Base-by-base conservation (phyloP, 768 basidiomycete species). In the Pulveroboletus frians region DNA sequence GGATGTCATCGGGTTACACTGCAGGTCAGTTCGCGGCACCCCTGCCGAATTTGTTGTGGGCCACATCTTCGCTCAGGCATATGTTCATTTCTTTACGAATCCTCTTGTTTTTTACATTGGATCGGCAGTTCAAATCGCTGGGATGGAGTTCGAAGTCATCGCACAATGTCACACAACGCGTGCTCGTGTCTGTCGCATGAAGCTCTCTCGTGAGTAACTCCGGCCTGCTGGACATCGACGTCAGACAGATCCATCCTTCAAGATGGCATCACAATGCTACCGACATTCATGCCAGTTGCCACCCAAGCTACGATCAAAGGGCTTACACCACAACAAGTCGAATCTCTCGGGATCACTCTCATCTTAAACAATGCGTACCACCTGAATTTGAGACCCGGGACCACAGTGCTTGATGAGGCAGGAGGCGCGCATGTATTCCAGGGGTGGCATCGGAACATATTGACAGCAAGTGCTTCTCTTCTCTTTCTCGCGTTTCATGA, bases 261-360 rank as follows among this genome's bases (percentile, higher is more conserved):
- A 90, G 88, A 92, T 71, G 89, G 88, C 9, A 71, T 77, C 34
- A 92, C 90, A 2, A 80, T 85, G 75, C 71, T 92, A 17, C 91
- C 91, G 2, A 90, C 91, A 0, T 94, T 94, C 59, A 94, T 93
- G 92, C 92, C 91, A 3, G 90, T 93, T 9, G 91, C 90, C 3
- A 94, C 92, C 4, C 92, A 94, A 63, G 90, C 86, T 15, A 87
- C 91, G 6, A 90, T 94, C 62, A 95, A 95, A 68, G 90, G 91
- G 4, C 70, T 94, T n/a, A 91, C 90, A 5, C 69, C 88, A 17
- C 85, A 88, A 51, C 88, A 93, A 68, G 81, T 88, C 34, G 88
- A 92, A 63, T 74, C 83, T 3, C 75, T 92, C 1, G 90, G 89
- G 1, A 76, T 92, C 39, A 87, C 86, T 1, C 75, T 94, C 48